These are phyloP conservation scores for Zopfia rhizophila DNA, from an alignment of 2,329 filamentous ascomycete species.

Conservation along the genomic window DNA sequence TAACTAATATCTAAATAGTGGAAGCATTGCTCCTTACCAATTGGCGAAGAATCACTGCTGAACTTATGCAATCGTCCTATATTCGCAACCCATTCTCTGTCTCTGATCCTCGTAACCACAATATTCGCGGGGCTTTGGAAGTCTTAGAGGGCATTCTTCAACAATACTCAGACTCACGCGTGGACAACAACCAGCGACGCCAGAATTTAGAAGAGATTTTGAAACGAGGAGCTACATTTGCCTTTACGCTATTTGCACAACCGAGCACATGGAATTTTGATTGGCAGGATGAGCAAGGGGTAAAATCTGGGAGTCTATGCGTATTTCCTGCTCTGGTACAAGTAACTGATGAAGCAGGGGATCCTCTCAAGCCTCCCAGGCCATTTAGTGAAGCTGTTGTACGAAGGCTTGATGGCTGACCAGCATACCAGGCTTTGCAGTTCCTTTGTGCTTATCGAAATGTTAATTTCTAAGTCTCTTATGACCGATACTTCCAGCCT, in stretches of 20 bases:
- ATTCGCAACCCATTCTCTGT: slow-evolving; percentile 34
- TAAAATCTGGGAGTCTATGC: slow-evolving; percentile 40
- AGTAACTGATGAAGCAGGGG: slow-evolving; percentile 40
- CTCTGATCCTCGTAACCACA: slow-evolving; percentile 36
- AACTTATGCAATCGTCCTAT: slow-evolving; percentile 40
- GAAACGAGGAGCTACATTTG: slow-evolving; percentile 45
- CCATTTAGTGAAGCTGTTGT: slow-evolving; percentile 42
- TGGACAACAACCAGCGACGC: slow-evolving; percentile 39
- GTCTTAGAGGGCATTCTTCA: slow-evolving; percentile 39
- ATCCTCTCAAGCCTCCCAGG: slow-evolving; percentile 36
- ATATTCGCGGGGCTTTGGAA: slow-evolving; percentile 30
- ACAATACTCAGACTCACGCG: slow-evolving; percentile 38
- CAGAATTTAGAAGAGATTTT: slow-evolving; percentile 48
- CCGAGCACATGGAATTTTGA: slow-evolving; percentile 46
- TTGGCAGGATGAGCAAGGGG: slow-evolving; percentile 37
- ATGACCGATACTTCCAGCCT: no score
- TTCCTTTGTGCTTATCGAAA: not conserved
- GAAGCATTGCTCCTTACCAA: slow-evolving; percentile 30
- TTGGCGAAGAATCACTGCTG: slow-evolving; percentile 46
- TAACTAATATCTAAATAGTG: slow-evolving; percentile 24
- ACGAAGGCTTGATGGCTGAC: slow-evolving; percentile 36
- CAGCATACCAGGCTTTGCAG: not conserved
- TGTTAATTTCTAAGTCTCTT: no score
- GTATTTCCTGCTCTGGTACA: slow-evolving; percentile 50
- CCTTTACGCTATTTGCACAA: slow-evolving; percentile 50